Evolutionary conservation across 2,329 filamentous ascomycete species (phyloP), one percentile per base, ranked within the genome.

Genomic region (Coleophoma cylindrospora): DNA sequence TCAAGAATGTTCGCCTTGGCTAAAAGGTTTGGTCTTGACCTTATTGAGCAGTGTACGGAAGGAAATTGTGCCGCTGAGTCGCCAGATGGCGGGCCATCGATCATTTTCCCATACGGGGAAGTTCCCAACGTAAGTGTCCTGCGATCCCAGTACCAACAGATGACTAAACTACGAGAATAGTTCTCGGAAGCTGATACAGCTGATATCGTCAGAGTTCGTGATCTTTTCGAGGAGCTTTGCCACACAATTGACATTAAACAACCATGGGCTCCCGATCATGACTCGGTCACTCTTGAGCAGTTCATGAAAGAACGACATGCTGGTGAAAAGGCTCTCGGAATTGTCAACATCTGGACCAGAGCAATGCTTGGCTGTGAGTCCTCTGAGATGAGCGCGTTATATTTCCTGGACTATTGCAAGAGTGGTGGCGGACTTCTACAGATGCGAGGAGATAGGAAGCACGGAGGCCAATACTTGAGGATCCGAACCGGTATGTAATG

Each of bases 341-440:
- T 40, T 43, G 32, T 48, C 27, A 44, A 32, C 14, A 44, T 44
- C 22, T 44, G 41, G 41, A 44, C 41, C 15, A 44, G 73, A 0
- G 75, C 71, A 2, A 74, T 76, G 70, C 62, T 79, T 1, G 77
- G 77, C 2, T 62, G 70, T 1, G 73, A 77, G 38, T 70, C 75
- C 0, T 49, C 45, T 3, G 75, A 81, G 19, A 56, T 79, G 2
- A 74, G 70, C 3, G 76, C 77, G 0, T 57, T 77, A 1, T 81
- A 66, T 57, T 79, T 82, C 55, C 65, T 82, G 19, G 68, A 77
- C 57, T 80, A 81, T 63, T 75, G 74, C 67, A 74, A 72, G 55
- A 70, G 68, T 4, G 74, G 74, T 2, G 71, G 71, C 3, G 78
- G 80, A 0, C 63, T 81, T 1, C 49, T 76, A 49, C 65, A 71